These are phyloP conservation scores for Rhizopus microsporus DNA, from an alignment of 371 early-diverging fungal species.

Conservation along the genomic window DNA sequence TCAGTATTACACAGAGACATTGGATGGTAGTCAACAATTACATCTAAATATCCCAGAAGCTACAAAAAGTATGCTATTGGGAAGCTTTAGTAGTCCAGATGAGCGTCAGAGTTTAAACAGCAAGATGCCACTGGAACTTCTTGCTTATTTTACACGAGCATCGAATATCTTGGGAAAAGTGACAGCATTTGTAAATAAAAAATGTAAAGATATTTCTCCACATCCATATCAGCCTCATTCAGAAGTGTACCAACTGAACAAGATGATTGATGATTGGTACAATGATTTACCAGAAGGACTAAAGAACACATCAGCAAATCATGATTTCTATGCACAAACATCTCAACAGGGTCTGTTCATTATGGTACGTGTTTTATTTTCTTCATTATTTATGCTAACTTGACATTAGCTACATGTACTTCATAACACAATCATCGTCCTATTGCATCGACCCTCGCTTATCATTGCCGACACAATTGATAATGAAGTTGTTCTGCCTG, in stretches of 20 bases:
- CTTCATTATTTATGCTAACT: not conserved
- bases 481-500: conserved; percentile 33
- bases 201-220: conserved; percentile 28
- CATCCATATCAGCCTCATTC: conserved; percentile 45
- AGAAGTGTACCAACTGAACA: conserved; percentile 48
- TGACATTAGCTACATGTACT: conserved; percentile 40
- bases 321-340: conserved; percentile 15
- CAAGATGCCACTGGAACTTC: conserved; percentile 18
- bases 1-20: conserved; percentile 40
- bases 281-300: conserved; percentile 42
- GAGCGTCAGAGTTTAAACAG: not conserved
- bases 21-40: conserved; percentile 28
- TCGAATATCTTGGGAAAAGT: conserved; percentile 45
- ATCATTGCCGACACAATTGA: conserved; percentile 31
- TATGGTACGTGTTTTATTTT: conserved; percentile 17
- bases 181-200: conserved; percentile 52
- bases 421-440: conserved; percentile 50
- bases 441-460: conserved; percentile 54
- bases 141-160: conserved; percentile 27
- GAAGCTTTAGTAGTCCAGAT: conserved; percentile 1
- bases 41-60: conserved; percentile 30
- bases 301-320: conserved; percentile 47
- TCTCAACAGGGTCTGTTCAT: conserved; percentile 13
- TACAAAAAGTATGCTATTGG: conserved; percentile 32
- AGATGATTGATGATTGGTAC: conserved; percentile 46